Evolutionary conservation across 2,329 filamentous ascomycete species (phyloP), one percentile per base, ranked within the genome.

Genomic region (Fusarium buxicola): DNA sequence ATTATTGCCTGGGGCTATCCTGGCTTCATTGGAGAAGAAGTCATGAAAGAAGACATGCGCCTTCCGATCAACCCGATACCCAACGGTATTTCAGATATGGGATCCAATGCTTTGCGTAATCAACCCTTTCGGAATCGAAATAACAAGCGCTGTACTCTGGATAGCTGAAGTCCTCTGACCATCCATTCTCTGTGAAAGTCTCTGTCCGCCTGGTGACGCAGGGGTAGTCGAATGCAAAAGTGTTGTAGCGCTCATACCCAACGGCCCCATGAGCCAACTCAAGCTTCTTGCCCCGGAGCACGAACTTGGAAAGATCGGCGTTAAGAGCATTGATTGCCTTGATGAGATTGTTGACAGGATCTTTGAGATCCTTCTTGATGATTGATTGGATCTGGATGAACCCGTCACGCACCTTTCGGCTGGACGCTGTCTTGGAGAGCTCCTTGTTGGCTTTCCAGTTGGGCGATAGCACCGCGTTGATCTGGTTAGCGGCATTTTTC

Each of bases 391-490:
- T 54, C 41, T 54, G 51, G 51, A 36, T 28, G 30, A 54, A 47
- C 27, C 51, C 51, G 18, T 47, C 51, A 36, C 43, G 43, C 10
- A 55, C 45, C 30, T 46, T 45, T 28, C 50, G 41, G 8, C n/a
- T 25, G 2, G 53, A 16, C n/a, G 39, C 39, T 5, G 45, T 55
- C 45, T 45, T 50, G 24, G 53, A 24, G 30, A 55, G 53, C 12
- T 55, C 53, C 27, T 55, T 38, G 34, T 50, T 55, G 4, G 31
- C 31, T 38, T 55, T 55, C 50, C 50, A 54, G 4, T 54, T 31
- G 9, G 34, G 32, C 13, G 32, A 18, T n/a, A 46, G 41, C 12
- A 54, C 27, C 2, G 12, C 24, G 34, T 54, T 40, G 27, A 54
- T 24, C 4, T 34, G 43, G 5, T 16, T 32, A 7, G 30, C 24